Evolutionary conservation across 176 grass and related monocot species (phyloP), one percentile per base, ranked within the genome.

Genomic region (Ananas comosus): DNA sequence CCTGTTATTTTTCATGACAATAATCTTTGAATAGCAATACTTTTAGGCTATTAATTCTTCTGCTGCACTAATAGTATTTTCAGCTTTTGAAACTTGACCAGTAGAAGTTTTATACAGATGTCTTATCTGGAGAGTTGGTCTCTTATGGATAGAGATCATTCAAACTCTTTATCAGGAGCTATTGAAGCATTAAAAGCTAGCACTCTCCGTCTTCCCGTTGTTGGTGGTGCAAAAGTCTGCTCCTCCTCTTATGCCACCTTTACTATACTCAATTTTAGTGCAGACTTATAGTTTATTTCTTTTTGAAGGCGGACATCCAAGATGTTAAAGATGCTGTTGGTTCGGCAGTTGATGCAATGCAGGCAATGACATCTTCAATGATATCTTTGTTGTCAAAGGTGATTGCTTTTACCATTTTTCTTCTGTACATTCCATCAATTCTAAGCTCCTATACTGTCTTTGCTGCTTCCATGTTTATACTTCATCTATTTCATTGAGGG

Each of bases 171-270:
- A 27, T 84, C 75, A 48, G 74, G 85, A 21, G 83, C 87, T 78
- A 82, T 84, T 68, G 90, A 83, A 52, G 90, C 87, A 79, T 77
- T 99, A 66, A 99, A 99, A 82, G 82, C 90, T 53, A 94, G 90
- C 85, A 99, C 90, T 48, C 81, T 99, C 57, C 77, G 90, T 10
- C 72, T 99, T 51, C 95, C 90, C 48, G 77, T 91, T 70, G 85
- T 84, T 12, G 83, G 81, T 11, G 95, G 90, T 52, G 68, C 90
- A 42, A 93, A 70, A 87, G 95, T 99, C 80, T 83, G 79, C 33
- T 61, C n/a, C 56, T 19, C 2, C 21, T 22, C 56, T 61, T 19
- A 61, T 61, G 8, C 13, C 53, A 61, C 16, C 21, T 18, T 16
- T 61, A 22, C n/a, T 61, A 2, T 19, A 21, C 21, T 17, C 19